Conservation (phyloP, 2,329 filamentous ascomycete genomes). For the Fusarium illudens region DNA sequence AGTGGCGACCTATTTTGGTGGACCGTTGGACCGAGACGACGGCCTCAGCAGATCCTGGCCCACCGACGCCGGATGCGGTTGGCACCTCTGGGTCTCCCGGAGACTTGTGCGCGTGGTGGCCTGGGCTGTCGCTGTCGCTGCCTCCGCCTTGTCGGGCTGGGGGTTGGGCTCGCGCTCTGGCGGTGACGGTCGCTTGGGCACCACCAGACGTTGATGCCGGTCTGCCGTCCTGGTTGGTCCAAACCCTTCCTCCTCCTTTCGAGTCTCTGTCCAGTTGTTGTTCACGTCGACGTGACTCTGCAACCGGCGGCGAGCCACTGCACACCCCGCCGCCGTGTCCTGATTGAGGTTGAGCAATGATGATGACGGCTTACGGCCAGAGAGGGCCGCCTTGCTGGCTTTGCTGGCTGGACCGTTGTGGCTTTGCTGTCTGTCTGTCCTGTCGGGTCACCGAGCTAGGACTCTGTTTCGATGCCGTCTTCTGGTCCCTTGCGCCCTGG, state of each 20-base stretch:
- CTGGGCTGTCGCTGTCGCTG: background rate
- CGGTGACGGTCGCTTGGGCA: constrained; percentile 38
- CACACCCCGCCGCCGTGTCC: constrained; percentile 20
- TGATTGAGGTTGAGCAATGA: constrained; percentile 25
- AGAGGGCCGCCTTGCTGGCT: constrained; percentile 11
- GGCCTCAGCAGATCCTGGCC: constrained; percentile 27
- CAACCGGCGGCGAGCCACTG: constrained; percentile 28
- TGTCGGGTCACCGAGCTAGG: constrained; percentile 3
- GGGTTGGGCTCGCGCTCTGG: constrained; percentile 34
- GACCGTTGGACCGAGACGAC: constrained; percentile 37
- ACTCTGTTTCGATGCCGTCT: constrained; percentile 18
- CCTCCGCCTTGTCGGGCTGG: constrained; percentile 25
- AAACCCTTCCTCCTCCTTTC: constrained; percentile 1
- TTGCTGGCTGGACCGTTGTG: background rate
- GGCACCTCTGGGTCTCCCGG: constrained; percentile 26
- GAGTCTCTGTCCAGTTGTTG: constrained; percentile 1
- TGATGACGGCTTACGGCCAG: constrained; percentile 19
- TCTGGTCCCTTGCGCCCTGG: constrained; percentile 13
- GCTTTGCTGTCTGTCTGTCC: too few species aligned
- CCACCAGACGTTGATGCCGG: constrained; percentile 12
- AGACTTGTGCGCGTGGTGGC: constrained; percentile 16
- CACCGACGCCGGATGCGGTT: constrained; percentile 36
- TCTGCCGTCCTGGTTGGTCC: constrained; percentile 1
- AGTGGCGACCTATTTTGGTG: constrained; percentile 38
- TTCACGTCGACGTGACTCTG: constrained; percentile 27